Percentiles rank a stretch among this genome's conserved stretches.
phyloP scores from a whole-genome alignment of 768 basidiomycete species.

The Boletus speciosus region DNA sequence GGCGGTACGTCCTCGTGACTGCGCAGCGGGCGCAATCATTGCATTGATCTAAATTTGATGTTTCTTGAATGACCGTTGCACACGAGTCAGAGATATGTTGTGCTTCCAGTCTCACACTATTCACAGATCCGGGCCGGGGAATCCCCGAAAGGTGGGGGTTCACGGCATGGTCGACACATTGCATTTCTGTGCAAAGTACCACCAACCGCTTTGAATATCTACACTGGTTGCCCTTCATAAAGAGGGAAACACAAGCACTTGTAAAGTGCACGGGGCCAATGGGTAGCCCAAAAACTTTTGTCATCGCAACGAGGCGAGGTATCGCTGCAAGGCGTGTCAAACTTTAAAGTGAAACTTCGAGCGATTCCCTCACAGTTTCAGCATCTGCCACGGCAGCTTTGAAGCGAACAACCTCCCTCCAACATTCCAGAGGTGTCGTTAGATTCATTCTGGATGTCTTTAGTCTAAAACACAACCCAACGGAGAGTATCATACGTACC shows the following conservation, averaged over 20 bases:
- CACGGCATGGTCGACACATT: neutral
- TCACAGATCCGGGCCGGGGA: neutral
- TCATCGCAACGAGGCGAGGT: constrained; percentile 57
- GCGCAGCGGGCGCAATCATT: constrained; percentile 25
- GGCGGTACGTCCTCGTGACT: constrained; percentile 25
- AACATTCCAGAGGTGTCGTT: constrained; percentile 64
- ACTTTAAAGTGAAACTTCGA: constrained; percentile 3
- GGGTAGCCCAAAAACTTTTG: neutral
- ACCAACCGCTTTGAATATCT: constrained; percentile 1
- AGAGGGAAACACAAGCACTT: neutral
- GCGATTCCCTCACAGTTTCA: constrained; percentile 53
- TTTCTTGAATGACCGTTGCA: constrained; percentile 2
- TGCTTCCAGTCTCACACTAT: neutral
- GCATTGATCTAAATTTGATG: constrained; percentile 1
- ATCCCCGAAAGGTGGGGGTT: neutral
- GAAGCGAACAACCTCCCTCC: constrained; percentile 68
- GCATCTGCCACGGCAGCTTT: constrained; percentile 62
- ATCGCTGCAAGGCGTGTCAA: constrained; percentile 42
- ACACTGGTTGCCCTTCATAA: too few species aligned
- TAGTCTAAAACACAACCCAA: neutral
- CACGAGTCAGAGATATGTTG: neutral
- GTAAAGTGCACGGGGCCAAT: neutral
- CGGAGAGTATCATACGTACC: constrained; percentile 35
- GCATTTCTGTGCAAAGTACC: neutral
- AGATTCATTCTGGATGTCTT: constrained; percentile 36